These are phyloP conservation scores for Caloboletus inedulis DNA, from an alignment of 1,284 basidiomycete species.

Conservation along the genomic window DNA sequence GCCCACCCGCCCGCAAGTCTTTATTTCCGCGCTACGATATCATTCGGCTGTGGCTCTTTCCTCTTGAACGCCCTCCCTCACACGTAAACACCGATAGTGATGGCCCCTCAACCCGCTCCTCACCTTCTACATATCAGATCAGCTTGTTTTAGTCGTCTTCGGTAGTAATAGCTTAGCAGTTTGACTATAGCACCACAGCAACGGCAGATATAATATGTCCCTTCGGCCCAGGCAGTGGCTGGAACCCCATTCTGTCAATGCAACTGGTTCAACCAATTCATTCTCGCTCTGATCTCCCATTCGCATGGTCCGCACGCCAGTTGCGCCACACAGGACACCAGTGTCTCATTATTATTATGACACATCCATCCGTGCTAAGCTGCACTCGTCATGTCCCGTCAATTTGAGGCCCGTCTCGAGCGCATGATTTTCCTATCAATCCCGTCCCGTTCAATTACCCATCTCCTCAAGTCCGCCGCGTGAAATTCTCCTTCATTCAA, in stretches of 20 bases:
- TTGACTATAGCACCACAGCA: conserved; percentile 16
- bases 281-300: conserved; percentile 18
- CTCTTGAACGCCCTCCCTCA: conserved; percentile 12
- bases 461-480: conserved; percentile 22
- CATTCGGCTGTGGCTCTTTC: conserved; percentile 11
- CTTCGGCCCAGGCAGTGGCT: conserved; percentile 12
- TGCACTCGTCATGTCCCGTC: conserved; percentile 9
- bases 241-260: conserved; percentile 22
- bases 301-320: conserved; percentile 21
- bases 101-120: conserved; percentile 10
- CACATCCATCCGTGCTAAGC: conserved; percentile 8
- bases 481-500: conserved; percentile 13
- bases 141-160: conserved; percentile 20
- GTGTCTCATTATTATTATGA: conserved; percentile 21
- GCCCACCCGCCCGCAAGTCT: conserved; percentile 12
- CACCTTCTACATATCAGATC: conserved; percentile 19
- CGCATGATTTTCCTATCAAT: conserved; percentile 12
- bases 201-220: conserved; percentile 21
- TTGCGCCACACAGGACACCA: conserved; percentile 13
- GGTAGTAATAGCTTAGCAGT: conserved; percentile 21
- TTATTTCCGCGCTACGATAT: conserved; percentile 27
- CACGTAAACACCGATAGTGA: conserved; percentile 29
- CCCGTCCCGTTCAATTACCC: conserved; percentile 12
- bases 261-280: conserved; percentile 9
- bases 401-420: conserved; percentile 5